These are phyloP conservation scores for Aspergillus carlsbadensis DNA, from an alignment of 495 filamentous ascomycete genomes.

Conservation along the genomic window DNA sequence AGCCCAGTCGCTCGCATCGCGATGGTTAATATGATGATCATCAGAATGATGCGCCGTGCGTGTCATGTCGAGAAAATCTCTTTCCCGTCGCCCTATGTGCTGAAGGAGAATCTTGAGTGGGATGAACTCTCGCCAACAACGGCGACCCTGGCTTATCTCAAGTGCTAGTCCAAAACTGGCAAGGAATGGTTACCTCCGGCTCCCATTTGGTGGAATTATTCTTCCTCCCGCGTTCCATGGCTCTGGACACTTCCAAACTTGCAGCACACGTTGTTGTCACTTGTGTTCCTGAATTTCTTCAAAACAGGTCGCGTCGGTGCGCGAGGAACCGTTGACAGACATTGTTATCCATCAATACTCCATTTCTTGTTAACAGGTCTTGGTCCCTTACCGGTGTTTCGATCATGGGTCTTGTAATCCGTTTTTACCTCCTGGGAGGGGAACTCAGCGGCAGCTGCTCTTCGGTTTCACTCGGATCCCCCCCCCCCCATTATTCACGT, in stretches of 20 bases:
- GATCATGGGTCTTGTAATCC: neutral
- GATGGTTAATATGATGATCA: neutral
- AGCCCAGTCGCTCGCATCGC: too few relatives aligned
- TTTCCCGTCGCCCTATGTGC: too few relatives aligned
- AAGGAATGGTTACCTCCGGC: constrained; percentile 14
- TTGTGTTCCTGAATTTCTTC: neutral
- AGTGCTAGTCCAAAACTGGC: constrained; percentile 12
- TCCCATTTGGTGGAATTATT: constrained; percentile 13
- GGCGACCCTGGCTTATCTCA: constrained; percentile 16
- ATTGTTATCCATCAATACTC: too few relatives aligned
- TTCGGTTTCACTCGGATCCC: too few relatives aligned
- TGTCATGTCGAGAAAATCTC: too few relatives aligned
- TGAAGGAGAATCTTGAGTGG: too few relatives aligned
- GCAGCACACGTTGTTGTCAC: too few relatives aligned
- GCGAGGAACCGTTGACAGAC: too few relatives aligned
- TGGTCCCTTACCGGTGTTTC: too few relatives aligned
- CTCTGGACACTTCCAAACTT: neutral
- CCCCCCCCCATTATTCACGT: constrained; percentile 3
- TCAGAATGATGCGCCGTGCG: neutral
- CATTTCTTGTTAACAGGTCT: too few relatives aligned
- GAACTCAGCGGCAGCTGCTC: neutral
- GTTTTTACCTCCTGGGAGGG: neutral
- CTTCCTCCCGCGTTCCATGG: constrained; percentile 14
- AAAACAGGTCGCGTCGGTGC: neutral
- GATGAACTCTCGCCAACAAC: too few relatives aligned